These are phyloP conservation scores for Pseudogymnoascus sp. DNA, from an alignment of 2,329 filamentous ascomycete species.

Conservation along the genomic window DNA sequence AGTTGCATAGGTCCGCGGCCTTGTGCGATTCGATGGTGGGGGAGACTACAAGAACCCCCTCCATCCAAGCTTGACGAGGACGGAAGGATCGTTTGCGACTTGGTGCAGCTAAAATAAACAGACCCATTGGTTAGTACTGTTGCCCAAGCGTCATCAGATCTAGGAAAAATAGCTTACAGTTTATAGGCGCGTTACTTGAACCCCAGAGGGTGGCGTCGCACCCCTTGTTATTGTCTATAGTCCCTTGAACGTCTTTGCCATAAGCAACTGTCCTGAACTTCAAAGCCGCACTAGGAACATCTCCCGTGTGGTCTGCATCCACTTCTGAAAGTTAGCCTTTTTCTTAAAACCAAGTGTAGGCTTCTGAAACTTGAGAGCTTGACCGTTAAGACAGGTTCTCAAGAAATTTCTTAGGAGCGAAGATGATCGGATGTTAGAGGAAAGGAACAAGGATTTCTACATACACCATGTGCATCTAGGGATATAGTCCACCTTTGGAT, in stretches of 20 bases:
- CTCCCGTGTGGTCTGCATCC: not conserved
- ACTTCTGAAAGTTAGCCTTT: not conserved
- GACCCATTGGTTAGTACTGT: not conserved
- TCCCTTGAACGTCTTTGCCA: not conserved
- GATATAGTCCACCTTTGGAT: not conserved
- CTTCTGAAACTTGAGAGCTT: not conserved
- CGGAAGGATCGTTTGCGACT: not conserved
- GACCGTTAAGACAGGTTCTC: not conserved
- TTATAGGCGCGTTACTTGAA: not conserved
- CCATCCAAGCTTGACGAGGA: not conserved
- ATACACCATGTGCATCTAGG: not conserved
- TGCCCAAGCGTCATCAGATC: not conserved
- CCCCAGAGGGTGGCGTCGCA: not conserved
- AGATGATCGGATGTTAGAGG: not conserved
- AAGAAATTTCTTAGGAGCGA: not conserved
- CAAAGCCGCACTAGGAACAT: not conserved
- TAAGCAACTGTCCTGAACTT: not conserved
- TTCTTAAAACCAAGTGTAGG: not conserved
- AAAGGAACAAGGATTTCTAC: not conserved
- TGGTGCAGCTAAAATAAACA: not conserved
- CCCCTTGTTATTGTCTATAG: not conserved
- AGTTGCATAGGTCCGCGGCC: not conserved
- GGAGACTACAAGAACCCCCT: not conserved
- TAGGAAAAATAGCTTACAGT: not conserved
- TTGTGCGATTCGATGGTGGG: not conserved